These are phyloP conservation scores for Yamadazyma sp. DNA, from an alignment of 1,139 yeast species.

Conservation along the genomic window DNA sequence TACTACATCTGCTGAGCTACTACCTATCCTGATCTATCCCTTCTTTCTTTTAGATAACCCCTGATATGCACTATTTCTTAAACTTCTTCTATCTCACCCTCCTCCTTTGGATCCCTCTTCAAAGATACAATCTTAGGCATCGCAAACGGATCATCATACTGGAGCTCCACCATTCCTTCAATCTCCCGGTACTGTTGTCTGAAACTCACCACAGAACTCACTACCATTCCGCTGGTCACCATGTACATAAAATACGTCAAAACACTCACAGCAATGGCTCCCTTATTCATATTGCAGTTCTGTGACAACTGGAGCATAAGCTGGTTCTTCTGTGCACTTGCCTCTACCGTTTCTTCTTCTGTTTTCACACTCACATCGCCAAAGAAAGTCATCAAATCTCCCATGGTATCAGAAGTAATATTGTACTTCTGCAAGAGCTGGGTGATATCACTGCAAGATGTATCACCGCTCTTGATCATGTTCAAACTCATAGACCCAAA, in stretches of 20 bases:
- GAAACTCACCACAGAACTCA: constrained; percentile 8
- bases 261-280: constrained; percentile 10
- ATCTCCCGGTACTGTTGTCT: neutral
- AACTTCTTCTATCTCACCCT: neutral
- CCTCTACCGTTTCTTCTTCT: neutral
- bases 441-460: constrained; percentile 11
- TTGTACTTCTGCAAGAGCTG: constrained; percentile 12
- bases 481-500: constrained; percentile 8
- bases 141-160: constrained; percentile 10
- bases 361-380: neutral
- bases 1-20: too few relatives aligned
- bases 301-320: constrained; percentile 10
- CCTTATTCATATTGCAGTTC: constrained; percentile 15
- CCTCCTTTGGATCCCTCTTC: neutral
- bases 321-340: constrained; percentile 4
- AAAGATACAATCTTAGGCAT: constrained; percentile 3
- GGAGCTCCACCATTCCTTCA: constrained; percentile 7
- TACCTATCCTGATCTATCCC: too few relatives aligned
- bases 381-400: neutral
- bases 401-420: constrained; percentile 6
- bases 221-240: constrained; percentile 11
- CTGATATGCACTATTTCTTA: neutral
- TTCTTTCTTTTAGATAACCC: too few relatives aligned
- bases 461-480: constrained; percentile 10
- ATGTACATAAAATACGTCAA: constrained; percentile 14